Conservation (phyloP, 108 stramenopile genomes). For the Seminavis robusta region DNA sequence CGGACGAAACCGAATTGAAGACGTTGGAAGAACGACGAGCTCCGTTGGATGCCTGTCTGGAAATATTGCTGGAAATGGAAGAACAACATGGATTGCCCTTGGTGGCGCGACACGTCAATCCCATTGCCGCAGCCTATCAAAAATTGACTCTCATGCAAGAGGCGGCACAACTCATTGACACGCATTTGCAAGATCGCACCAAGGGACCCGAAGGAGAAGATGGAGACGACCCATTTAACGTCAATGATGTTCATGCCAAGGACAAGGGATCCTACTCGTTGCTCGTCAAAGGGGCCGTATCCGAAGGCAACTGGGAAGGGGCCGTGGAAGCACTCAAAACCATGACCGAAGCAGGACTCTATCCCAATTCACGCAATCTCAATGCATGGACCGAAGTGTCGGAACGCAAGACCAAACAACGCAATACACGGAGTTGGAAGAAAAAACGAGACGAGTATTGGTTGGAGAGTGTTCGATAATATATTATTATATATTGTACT, state of each 20-base stretch:
- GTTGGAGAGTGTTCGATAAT: conserved; percentile 42
- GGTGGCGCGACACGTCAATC: conserved; percentile 58
- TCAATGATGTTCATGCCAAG: conserved; percentile 54
- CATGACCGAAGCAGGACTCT: conserved; percentile 71
- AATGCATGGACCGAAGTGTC: conserved; percentile 71
- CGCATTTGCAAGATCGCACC: conserved; percentile 47
- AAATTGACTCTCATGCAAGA: conserved; percentile 40
- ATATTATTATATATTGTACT: not conserved
- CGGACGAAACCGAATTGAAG: not conserved
- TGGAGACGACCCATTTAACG: conserved; percentile 38
- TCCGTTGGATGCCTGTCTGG: conserved; percentile 55
- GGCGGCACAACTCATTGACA: conserved; percentile 42
- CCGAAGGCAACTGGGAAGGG: conserved; percentile 53
- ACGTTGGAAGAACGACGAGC: conserved; percentile 41
- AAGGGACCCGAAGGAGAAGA: conserved; percentile 46
- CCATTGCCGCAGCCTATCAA: conserved; percentile 61
- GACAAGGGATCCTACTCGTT: conserved; percentile 75
- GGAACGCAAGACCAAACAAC: conserved; percentile 46
- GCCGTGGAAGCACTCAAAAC: conserved; percentile 59
- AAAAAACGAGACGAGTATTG: conserved; percentile 67
- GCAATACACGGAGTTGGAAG: conserved; percentile 52
- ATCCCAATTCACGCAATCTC: conserved; percentile 65
- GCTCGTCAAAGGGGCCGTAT: conserved; percentile 64
- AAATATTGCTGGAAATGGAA: conserved; percentile 38
- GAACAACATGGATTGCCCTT: conserved; percentile 44